phyloP scores from a whole-genome alignment of 345 rosid species.

The Eucalyptus decipiens region DNA sequence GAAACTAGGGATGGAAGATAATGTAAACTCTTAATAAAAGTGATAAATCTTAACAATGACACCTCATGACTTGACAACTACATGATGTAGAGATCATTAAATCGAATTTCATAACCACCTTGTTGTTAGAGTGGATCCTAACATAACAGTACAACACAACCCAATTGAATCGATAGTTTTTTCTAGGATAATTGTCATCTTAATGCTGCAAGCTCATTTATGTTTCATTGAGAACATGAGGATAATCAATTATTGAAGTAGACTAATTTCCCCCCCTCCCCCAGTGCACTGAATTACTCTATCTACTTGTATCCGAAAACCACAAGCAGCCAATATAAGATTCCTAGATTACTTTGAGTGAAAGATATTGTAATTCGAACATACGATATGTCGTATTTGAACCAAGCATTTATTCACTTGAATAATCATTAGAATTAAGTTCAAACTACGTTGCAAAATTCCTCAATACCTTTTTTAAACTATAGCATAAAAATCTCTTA shows the following conservation, averaged over 20 bases:
- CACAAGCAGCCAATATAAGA: background rate
- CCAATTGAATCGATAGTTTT: too few species aligned
- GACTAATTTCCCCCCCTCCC: background rate
- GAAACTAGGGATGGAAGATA: background rate
- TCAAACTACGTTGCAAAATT: rapidly evolving
- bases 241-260: background rate
- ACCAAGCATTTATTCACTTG: background rate
- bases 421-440: too few species aligned
- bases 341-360: background rate
- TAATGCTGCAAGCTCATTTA: too few species aligned
- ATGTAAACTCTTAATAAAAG: background rate
- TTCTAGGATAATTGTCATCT: too few species aligned
- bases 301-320: too few species aligned
- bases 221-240: too few species aligned
- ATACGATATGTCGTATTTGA: rapidly evolving
- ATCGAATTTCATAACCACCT: background rate
- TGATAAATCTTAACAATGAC: background rate
- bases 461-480: too few species aligned
- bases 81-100: background rate
- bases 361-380: too few species aligned
- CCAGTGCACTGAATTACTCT: background rate
- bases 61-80: background rate
- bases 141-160: background rate
- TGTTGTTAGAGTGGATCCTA: background rate
- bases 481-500: too few species aligned